Conservation (phyloP, 2,329 filamentous ascomycete genomes). For the Xylaria sp. region DNA sequence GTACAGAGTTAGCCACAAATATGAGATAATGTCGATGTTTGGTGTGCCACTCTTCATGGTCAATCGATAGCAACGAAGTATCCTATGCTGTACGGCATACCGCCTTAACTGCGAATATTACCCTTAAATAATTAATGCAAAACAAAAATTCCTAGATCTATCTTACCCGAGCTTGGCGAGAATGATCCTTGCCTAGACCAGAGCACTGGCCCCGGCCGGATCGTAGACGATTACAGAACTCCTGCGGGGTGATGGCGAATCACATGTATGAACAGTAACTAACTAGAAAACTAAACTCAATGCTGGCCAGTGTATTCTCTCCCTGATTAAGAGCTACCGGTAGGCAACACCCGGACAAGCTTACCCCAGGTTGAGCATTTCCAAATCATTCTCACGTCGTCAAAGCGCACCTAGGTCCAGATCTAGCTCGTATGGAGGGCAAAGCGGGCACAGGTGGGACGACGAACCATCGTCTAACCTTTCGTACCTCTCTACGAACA, state of each 20-base stretch:
- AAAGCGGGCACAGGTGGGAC: neutral
- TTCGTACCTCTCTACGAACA: neutral
- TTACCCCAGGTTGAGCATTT: constrained; percentile 11
- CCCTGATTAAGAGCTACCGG: neutral
- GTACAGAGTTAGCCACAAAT: neutral
- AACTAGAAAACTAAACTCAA: neutral
- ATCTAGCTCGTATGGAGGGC: neutral
- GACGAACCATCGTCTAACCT: neutral
- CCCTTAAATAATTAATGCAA: neutral
- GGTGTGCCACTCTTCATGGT: neutral
- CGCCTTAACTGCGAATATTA: neutral
- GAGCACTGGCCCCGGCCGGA: neutral
- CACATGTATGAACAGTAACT: no score
- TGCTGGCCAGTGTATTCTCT: neutral
- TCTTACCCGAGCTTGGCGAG: neutral
- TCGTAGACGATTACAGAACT: neutral
- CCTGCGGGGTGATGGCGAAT: no score
- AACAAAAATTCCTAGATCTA: neutral
- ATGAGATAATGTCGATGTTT: neutral
- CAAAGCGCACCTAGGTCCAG: neutral
- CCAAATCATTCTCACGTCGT: constrained; percentile 19
- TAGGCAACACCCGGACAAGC: constrained; percentile 2
- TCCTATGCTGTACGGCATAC: neutral
- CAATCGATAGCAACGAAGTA: neutral
- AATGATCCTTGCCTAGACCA: constrained; percentile 4